Percentiles rank a stretch among this genome's conserved stretches.
Conservation (phyloP, 108 stramenopile species). For the Mediolabrus comicus region DNA sequence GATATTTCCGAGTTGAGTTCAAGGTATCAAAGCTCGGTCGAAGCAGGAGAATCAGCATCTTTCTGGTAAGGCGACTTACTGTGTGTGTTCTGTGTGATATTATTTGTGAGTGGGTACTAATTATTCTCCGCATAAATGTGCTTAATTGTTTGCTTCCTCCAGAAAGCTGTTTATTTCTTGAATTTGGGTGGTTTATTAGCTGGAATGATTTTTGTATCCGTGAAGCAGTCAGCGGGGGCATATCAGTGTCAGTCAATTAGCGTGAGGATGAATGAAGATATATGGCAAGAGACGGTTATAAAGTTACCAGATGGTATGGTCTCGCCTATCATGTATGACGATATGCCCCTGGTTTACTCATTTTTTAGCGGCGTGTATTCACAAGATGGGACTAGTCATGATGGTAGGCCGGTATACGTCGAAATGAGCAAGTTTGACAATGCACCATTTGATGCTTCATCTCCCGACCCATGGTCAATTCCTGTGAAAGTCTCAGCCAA, state of each 20-base stretch:
- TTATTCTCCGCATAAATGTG: too few relatives aligned
- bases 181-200: not conserved
- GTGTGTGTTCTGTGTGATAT: too few relatives aligned
- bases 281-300: not conserved
- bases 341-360: not conserved
- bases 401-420: not conserved
- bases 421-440: not conserved
- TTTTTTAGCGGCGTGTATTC: not conserved
- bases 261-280: not conserved
- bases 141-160: too few relatives aligned
- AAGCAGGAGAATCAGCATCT: not conserved
- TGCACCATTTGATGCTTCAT: not conserved
- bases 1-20: not conserved
- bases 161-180: not conserved
- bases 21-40: not conserved
- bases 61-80: too few relatives aligned
- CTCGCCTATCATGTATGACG: not conserved
- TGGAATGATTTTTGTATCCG: not conserved
- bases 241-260: slow-evolving; percentile 5
- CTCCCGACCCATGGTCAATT: not conserved
- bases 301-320: too few relatives aligned
- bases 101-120: too few relatives aligned
- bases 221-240: not conserved
- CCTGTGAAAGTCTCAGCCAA: not conserved
- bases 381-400: not conserved